phyloP scores from a whole-genome alignment of 176 grass and related monocot species.

The Alopecurus myosuroides region DNA sequence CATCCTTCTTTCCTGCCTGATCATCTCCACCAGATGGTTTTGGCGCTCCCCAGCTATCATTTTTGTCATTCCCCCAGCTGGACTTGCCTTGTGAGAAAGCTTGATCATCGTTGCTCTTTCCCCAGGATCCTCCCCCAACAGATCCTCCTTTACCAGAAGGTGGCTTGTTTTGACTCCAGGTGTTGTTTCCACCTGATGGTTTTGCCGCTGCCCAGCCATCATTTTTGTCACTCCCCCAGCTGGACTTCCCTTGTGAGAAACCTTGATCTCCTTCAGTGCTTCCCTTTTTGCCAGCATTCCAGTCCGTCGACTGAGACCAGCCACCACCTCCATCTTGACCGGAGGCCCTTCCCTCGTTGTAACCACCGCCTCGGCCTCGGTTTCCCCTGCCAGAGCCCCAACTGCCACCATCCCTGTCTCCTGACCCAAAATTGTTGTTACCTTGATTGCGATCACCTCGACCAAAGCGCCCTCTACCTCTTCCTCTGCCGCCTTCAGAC shows the following conservation, averaged over 20 bases:
- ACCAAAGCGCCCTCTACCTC: constrained; percentile 35
- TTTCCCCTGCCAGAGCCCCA: constrained; percentile 43
- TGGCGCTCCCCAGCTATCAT: constrained; percentile 22
- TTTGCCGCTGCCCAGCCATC: constrained; percentile 27
- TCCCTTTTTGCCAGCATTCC: constrained; percentile 31
- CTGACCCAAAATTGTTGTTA: constrained; percentile 19
- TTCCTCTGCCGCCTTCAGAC: constrained; percentile 41
- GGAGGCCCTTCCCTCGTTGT: constrained; percentile 13
- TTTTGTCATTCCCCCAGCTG: constrained; percentile 27
- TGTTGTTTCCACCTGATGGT: constrained; percentile 7
- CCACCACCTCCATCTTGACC: constrained; percentile 15
- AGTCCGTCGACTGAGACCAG: constrained; percentile 30
- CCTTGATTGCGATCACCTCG: constrained; percentile 25
- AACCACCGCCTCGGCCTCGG: constrained; percentile 11
- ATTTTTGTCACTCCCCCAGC: constrained; percentile 26
- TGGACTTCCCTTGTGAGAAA: constrained; percentile 23
- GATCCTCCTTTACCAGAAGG: background rate
- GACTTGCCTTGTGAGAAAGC: constrained; percentile 20
- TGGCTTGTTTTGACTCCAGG: constrained; percentile 29
- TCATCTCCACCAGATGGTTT: constrained; percentile 24
- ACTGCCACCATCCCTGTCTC: constrained; percentile 20
- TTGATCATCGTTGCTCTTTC: background rate
- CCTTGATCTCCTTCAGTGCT: constrained; percentile 1
- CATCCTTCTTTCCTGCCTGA: constrained; percentile 16
- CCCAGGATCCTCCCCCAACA: background rate